Evolutionary conservation across 345 rosid genomes (phyloP).

Genomic region (Hibiscus syriacus): DNA sequence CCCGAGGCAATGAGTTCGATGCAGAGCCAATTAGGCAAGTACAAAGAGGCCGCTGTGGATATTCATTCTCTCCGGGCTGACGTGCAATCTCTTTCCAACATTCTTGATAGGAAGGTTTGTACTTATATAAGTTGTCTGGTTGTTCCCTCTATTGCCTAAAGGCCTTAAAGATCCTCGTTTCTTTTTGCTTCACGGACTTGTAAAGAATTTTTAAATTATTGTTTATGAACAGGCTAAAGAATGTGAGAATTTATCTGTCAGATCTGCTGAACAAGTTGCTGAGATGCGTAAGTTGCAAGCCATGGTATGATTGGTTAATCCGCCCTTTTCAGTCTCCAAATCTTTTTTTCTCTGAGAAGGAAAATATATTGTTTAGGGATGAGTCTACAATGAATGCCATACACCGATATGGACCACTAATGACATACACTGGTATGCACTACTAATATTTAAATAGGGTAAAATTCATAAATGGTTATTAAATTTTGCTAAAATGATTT

Average conservation of each 20-base stretch:
- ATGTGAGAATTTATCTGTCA: constrained; percentile 45
- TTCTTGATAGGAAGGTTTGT: constrained; percentile 73
- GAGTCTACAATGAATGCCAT: too few relatives aligned
- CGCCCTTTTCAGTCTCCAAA: not conserved
- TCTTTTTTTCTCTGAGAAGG: not conserved
- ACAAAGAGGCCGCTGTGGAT: constrained; percentile 67
- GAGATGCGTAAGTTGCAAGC: constrained; percentile 59
- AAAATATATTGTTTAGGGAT: not conserved
- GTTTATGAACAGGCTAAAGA: constrained; percentile 53
- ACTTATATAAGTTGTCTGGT: not conserved
- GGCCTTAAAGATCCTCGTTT: constrained; percentile 13
- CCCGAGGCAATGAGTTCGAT: constrained; percentile 81
- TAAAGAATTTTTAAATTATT: not conserved
- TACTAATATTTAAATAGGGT: too few relatives aligned
- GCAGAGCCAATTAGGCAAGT: constrained; percentile 71
- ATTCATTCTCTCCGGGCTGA: constrained; percentile 78
- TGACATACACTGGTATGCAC: too few relatives aligned
- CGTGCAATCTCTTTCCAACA: constrained; percentile 60
- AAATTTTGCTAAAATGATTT: too few relatives aligned
- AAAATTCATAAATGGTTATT: too few relatives aligned
- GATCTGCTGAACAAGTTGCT: constrained; percentile 50
- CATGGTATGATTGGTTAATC: constrained; percentile 43
- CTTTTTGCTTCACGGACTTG: not conserved
- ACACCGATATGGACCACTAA: too few relatives aligned
- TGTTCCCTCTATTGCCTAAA: constrained; percentile 12